These are phyloP conservation scores for Marvania coccoides DNA, from an alignment of 139 green algal species.

Conservation along the genomic window DNA sequence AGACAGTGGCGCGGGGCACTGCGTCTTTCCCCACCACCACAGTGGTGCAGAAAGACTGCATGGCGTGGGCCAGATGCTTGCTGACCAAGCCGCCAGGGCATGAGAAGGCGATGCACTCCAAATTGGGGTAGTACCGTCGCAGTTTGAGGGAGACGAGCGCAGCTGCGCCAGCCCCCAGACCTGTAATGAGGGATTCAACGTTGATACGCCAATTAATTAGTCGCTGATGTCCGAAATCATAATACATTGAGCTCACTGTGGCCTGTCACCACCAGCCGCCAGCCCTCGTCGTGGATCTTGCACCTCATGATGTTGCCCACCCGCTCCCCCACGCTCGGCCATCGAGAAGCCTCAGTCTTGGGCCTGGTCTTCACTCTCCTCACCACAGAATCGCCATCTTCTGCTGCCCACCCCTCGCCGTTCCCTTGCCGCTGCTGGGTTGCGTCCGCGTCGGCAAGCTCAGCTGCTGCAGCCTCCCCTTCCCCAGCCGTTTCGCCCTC, in stretches of 20 bases:
- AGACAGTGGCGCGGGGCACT: conserved; percentile 20
- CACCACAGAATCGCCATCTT: too few relatives aligned
- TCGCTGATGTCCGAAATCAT: neutral
- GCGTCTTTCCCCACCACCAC: conserved; percentile 41
- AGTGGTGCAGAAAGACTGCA: conserved; percentile 30
- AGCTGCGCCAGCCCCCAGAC: conserved; percentile 37
- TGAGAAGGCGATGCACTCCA: conserved; percentile 39
- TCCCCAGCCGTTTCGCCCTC: neutral
- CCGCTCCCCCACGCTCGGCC: neutral
- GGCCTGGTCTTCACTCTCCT: too few relatives aligned
- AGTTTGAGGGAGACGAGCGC: conserved; percentile 40
- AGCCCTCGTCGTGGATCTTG: conserved; percentile 18
- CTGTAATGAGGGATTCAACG: neutral
- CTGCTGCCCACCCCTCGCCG: neutral
- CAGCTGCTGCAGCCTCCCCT: neutral
- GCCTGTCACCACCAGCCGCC: conserved; percentile 35
- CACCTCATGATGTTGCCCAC: conserved; percentile 9
- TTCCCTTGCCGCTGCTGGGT: neutral
- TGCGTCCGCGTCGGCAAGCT: neutral
- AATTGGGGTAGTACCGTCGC: conserved; percentile 18
- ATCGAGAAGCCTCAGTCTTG: too few relatives aligned
- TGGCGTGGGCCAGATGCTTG: conserved; percentile 16
- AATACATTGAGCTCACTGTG: conserved; percentile 15
- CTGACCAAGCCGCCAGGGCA: conserved; percentile 35
- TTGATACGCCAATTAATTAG: too few relatives aligned